Conservation (phyloP, 2,329 filamentous ascomycete genomes). For the Ophiosphaerella herpotricha region DNA sequence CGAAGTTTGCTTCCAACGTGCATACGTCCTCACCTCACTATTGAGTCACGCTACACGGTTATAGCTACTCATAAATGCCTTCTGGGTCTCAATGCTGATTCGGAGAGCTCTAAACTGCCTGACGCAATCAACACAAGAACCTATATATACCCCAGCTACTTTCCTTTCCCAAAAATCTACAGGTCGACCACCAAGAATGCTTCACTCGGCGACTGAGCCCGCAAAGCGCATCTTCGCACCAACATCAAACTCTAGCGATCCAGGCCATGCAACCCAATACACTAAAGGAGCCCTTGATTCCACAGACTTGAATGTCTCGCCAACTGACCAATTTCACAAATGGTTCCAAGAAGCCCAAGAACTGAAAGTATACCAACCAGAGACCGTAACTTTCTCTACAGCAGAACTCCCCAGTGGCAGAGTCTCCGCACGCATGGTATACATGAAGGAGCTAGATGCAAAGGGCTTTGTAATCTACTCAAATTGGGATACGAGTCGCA, state of each 20-base stretch:
- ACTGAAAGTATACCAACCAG: slow-evolving; percentile 71
- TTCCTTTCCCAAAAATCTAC: neutral
- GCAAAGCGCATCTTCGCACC: slow-evolving; percentile 63
- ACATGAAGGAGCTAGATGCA: slow-evolving; percentile 90
- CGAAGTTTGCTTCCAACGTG: slow-evolving; percentile 15
- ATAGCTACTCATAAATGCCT: neutral
- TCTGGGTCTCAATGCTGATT: slow-evolving; percentile 4
- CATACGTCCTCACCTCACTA: neutral
- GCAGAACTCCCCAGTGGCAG: slow-evolving; percentile 81
- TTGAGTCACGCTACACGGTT: slow-evolving; percentile 15
- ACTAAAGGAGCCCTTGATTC: slow-evolving; percentile 66
- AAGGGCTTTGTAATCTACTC: slow-evolving; percentile 88
- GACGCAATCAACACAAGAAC: neutral
- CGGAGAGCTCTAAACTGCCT: neutral
- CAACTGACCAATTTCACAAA: slow-evolving; percentile 81
- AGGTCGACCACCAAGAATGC: slow-evolving; percentile 20
- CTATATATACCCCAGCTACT: neutral
- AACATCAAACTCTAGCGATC: slow-evolving; percentile 55
- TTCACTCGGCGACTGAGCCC: slow-evolving; percentile 26
- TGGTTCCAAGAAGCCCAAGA: slow-evolving; percentile 82
- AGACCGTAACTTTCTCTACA: slow-evolving; percentile 87
- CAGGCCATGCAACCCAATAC: slow-evolving; percentile 77
- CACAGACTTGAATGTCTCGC: slow-evolving; percentile 64
- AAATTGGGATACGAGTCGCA: slow-evolving; percentile 81
- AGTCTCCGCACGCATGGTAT: slow-evolving; percentile 84